Evolutionary conservation across 306 rosid genomes (phyloP).

Genomic region (Boehmeria nivea): DNA sequence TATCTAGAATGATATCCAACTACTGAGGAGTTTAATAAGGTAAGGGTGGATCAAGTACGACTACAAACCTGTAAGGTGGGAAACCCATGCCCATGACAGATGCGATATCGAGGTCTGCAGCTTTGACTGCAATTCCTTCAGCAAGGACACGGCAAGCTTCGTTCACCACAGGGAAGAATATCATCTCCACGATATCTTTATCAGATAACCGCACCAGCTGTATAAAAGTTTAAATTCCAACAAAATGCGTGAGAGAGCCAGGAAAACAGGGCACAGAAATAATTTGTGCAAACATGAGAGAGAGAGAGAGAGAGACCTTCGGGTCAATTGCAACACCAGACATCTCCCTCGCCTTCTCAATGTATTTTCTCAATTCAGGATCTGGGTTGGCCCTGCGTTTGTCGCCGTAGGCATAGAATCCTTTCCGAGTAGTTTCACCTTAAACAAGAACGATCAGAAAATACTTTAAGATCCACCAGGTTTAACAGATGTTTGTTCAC

Average conservation of each 20-base stretch:
- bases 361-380: slow-evolving; percentile 72
- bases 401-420: slow-evolving; percentile 77
- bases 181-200: slow-evolving; percentile 86
- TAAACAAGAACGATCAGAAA: slow-evolving; percentile 11
- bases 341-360: slow-evolving; percentile 78
- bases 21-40: too few species aligned
- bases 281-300: background rate
- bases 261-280: background rate
- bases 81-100: slow-evolving; percentile 94
- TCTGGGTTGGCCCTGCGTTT: slow-evolving; percentile 74
- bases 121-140: slow-evolving; percentile 87
- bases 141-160: slow-evolving; percentile 96
- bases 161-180: slow-evolving; percentile 91
- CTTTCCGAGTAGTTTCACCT: slow-evolving; percentile 76
- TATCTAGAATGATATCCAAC: too few species aligned
- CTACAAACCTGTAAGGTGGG: slow-evolving; percentile 97
- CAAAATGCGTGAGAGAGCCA: background rate
- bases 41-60: too few species aligned
- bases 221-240: slow-evolving; percentile 21
- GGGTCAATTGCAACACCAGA: slow-evolving; percentile 65
- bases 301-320: slow-evolving; percentile 46
- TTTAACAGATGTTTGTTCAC: background rate
- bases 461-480: background rate
- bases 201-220: slow-evolving; percentile 71
- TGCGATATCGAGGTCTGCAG: slow-evolving; percentile 85